phyloP scores from a whole-genome alignment of 768 basidiomycete species.

The Psilocybe azurescens region DNA sequence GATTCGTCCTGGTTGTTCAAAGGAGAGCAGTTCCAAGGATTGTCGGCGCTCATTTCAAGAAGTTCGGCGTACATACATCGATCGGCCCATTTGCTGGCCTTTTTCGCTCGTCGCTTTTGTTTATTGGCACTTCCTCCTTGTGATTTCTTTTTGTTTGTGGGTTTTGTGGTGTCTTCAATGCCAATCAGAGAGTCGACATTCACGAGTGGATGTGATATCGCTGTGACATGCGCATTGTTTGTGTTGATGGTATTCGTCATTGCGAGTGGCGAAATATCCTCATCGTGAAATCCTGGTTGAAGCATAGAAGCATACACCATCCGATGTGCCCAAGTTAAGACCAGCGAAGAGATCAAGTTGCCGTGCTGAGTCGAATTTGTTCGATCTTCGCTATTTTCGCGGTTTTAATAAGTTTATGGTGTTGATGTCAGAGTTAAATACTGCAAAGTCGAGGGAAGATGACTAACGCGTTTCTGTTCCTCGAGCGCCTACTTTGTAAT shows the following conservation, averaged over 20 bases:
- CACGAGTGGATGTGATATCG: not conserved
- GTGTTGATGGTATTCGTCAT: not conserved
- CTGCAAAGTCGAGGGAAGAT: conserved; percentile 12
- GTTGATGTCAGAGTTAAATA: not conserved
- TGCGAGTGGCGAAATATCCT: not conserved
- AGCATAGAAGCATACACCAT: conserved; percentile 51
- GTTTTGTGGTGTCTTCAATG: conserved; percentile 1
- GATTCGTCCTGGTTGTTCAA: conserved; percentile 12
- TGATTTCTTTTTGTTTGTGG: conserved; percentile 32
- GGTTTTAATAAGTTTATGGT: not conserved
- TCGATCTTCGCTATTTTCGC: conserved; percentile 62
- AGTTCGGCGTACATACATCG: conserved; percentile 91
- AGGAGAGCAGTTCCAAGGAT: conserved; percentile 35
- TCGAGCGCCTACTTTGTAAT: conserved; percentile 62
- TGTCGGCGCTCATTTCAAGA: conserved; percentile 71
- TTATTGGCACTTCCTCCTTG: conserved; percentile 38
- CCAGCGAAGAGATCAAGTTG: conserved; percentile 25
- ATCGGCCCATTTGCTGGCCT: conserved; percentile 74
- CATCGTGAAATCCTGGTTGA: conserved; percentile 21
- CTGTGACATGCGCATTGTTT: not conserved
- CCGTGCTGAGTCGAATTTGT: conserved; percentile 60
- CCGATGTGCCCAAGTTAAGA: conserved; percentile 21
- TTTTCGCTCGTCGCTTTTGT: conserved; percentile 43
- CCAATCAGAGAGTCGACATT: not conserved
- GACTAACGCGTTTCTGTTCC: conserved; percentile 77